Conservation (phyloP, 2,329 filamentous ascomycete species). For the Thielaviopsis cerberus region DNA sequence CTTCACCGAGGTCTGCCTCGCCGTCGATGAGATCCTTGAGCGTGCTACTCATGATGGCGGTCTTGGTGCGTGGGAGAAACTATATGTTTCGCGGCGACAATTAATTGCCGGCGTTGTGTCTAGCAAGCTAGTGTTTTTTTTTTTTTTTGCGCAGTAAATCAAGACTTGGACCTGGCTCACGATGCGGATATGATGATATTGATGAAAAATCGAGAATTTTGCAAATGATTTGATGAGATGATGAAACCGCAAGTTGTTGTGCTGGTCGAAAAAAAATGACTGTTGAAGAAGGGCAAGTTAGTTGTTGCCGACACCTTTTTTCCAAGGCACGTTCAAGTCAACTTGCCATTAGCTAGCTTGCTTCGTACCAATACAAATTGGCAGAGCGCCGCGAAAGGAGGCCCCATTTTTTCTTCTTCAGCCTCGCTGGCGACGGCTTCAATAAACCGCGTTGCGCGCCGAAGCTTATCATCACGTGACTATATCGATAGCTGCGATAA, state of each 20-base stretch:
- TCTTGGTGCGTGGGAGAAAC: neutral
- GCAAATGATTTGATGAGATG: neutral
- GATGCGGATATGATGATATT: neutral
- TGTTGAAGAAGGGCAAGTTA: neutral
- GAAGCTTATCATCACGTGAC: constrained; percentile 6
- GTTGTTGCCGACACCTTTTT: neutral
- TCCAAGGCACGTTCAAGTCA: neutral
- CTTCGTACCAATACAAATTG: neutral
- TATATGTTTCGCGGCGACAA: neutral
- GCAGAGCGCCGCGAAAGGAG: constrained; percentile 7
- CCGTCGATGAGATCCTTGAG: constrained; percentile 67
- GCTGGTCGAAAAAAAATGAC: neutral
- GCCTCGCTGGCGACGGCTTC: constrained; percentile 5
- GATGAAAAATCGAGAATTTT: neutral
- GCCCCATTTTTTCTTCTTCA: constrained; percentile 10
- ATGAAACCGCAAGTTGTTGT: neutral
- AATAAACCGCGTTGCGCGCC: constrained; percentile 9
- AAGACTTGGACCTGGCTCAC: neutral
- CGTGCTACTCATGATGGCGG: constrained; percentile 33
- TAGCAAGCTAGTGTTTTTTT: neutral
- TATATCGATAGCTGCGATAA: constrained; percentile 1
- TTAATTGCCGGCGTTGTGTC: neutral
- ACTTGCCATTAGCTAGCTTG: neutral
- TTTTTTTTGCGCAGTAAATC: neutral
- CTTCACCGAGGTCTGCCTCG: constrained; percentile 73